Evolutionary conservation across 176 grass and related monocot genomes (phyloP).

Genomic region (Triticum turgidum): DNA sequence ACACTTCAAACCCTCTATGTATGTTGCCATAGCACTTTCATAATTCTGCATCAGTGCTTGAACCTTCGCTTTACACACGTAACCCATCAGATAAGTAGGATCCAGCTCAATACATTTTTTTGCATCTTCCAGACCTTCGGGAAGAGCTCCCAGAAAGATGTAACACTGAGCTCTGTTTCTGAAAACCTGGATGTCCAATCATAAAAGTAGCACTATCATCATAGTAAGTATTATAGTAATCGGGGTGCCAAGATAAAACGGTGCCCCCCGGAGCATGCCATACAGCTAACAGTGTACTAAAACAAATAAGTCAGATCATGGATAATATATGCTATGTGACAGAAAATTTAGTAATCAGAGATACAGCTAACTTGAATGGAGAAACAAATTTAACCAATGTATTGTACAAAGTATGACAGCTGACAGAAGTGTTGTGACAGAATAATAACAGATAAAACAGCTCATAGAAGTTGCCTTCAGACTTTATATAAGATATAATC

Average conservation of each 20-base stretch:
- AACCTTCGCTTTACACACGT: slow-evolving; percentile 43
- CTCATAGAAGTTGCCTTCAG: not conserved
- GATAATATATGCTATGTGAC: not conserved
- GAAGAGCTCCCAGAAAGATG: slow-evolving; percentile 41
- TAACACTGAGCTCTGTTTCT: slow-evolving; percentile 56
- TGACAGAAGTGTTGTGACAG: not conserved
- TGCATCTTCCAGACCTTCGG: slow-evolving; percentile 50
- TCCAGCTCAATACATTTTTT: slow-evolving; percentile 57
- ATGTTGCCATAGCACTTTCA: slow-evolving; percentile 37
- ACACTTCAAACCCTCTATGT: slow-evolving; percentile 55
- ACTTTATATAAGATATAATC: not conserved
- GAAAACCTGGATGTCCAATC: slow-evolving; percentile 18
- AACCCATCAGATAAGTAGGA: slow-evolving; percentile 51
- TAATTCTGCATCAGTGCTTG: slow-evolving; percentile 39
- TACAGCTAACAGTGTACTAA: not conserved
- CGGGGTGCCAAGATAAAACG: not conserved
- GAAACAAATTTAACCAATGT: not conserved
- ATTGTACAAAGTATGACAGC: not conserved
- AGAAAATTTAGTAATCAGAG: not conserved
- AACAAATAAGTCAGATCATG: not conserved
- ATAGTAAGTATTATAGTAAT: not conserved
- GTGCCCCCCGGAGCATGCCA: not conserved
- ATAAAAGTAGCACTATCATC: not conserved
- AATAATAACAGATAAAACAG: not conserved
- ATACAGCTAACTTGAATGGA: not conserved